A percentile compares a stretch with the other conserved stretches of the same genome.
Evolutionary conservation across 2,329 filamentous ascomycete genomes (phyloP).

Genomic region (Cladosporium sp.): DNA sequence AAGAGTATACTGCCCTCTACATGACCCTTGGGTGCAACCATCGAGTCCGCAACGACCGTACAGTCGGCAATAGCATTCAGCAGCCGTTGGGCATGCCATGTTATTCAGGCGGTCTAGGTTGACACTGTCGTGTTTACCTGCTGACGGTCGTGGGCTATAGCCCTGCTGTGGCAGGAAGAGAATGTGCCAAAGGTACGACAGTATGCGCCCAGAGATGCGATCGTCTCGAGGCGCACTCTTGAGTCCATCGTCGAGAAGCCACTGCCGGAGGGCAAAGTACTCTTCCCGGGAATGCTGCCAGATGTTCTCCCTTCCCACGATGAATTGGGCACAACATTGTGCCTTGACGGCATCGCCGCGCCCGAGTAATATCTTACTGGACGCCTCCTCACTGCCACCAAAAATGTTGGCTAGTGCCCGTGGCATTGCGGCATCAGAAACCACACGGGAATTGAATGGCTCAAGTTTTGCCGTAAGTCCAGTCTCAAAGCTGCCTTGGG

Average conservation of each 20-base stretch:
- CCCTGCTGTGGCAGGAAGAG: constrained; percentile 35
- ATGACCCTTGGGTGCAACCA: constrained; percentile 30
- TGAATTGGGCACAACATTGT: constrained; percentile 55
- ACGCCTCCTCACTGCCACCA: constrained; percentile 20
- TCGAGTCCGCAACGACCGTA: constrained; percentile 37
- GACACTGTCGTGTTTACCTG: constrained; percentile 20
- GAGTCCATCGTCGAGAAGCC: constrained; percentile 43
- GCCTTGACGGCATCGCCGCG: constrained; percentile 27
- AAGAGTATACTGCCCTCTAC: constrained; percentile 38
- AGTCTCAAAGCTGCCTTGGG: constrained; percentile 39
- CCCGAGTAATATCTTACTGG: constrained; percentile 42
- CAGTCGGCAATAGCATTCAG: constrained; percentile 43
- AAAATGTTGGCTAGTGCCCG: constrained; percentile 18
- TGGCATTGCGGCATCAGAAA: constrained; percentile 24
- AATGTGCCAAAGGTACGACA: constrained; percentile 50
- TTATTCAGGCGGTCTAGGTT: constrained; percentile 38
- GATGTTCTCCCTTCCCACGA: constrained; percentile 46
- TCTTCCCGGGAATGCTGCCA: constrained; percentile 48
- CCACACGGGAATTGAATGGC: constrained; percentile 37
- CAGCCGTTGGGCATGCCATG: constrained; percentile 34
- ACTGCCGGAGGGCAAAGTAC: constrained; percentile 50
- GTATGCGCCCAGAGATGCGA: constrained; percentile 36
- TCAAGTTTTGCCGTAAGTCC: constrained; percentile 34
- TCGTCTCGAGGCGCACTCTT: constrained; percentile 37
- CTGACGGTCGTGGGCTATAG: neutral